These are phyloP conservation scores for Russula emetica DNA, from an alignment of 768 basidiomycete genomes.

Conservation along the genomic window DNA sequence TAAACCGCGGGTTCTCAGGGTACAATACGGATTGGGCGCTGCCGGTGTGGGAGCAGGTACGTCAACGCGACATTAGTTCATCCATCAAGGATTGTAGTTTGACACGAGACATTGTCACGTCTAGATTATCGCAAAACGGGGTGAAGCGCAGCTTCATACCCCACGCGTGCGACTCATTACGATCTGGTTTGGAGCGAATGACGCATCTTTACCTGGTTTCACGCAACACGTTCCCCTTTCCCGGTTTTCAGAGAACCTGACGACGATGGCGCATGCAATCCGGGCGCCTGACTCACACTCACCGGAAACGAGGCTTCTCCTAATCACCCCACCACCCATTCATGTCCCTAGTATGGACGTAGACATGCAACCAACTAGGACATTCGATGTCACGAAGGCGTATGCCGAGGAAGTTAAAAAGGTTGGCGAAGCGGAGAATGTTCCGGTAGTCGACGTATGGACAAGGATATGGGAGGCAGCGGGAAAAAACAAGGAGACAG, in stretches of 20 bases:
- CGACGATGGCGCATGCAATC: conserved; percentile 57
- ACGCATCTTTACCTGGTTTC: conserved; percentile 61
- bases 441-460: conserved; percentile 75
- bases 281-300: conserved; percentile 63
- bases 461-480: conserved; percentile 66
- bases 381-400: conserved; percentile 53
- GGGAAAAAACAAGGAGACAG: conserved; percentile 51
- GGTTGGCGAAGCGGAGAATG: conserved; percentile 49
- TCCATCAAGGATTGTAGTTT: not conserved
- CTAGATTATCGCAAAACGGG: conserved; percentile 56
- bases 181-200: conserved; percentile 91
- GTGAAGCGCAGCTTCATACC: conserved; percentile 43
- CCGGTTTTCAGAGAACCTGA: conserved; percentile 61
- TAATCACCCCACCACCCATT: conserved; percentile 84
- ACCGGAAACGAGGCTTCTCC: conserved; percentile 66
- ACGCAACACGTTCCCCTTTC: conserved; percentile 73
- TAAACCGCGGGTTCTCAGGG: conserved; percentile 81
- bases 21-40: conserved; percentile 88
- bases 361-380: conserved; percentile 54
- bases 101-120: not conserved
- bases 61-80: conserved; percentile 19
- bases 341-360: conserved; percentile 55
- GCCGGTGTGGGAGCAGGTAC: conserved; percentile 71
- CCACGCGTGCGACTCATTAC: conserved; percentile 69
- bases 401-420: conserved; percentile 71